Evolutionary conservation across 2,329 filamentous ascomycete species (phyloP).

Genomic region (Niveomyces coronatus): DNA sequence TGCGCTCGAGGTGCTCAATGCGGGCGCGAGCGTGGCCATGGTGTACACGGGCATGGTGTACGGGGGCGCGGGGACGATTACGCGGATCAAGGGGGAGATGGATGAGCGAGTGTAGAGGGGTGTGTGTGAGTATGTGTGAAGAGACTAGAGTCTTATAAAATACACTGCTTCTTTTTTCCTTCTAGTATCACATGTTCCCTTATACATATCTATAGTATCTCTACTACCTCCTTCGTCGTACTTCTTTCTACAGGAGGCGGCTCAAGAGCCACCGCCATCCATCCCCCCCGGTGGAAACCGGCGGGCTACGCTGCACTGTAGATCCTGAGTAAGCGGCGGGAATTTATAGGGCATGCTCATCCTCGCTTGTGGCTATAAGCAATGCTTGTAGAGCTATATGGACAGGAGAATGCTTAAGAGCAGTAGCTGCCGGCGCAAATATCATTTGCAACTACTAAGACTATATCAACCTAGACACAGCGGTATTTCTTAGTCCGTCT

Average conservation of each 20-base stretch:
- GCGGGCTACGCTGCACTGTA: too few species aligned
- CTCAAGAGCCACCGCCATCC: too few species aligned
- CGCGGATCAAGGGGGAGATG: slow-evolving; percentile 56
- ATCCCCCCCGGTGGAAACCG: too few species aligned
- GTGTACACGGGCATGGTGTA: slow-evolving; percentile 72
- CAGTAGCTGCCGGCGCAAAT: slow-evolving; percentile 29
- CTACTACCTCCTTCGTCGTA: too few species aligned
- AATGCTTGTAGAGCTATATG: slow-evolving; percentile 21
- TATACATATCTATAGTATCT: too few species aligned
- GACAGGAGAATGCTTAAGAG: slow-evolving; percentile 21
- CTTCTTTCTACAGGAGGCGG: too few species aligned
- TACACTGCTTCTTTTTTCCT: too few species aligned
- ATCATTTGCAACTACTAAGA: slow-evolving; percentile 22
- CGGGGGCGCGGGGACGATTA: slow-evolving; percentile 53
- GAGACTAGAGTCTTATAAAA: too few species aligned
- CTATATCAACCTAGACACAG: slow-evolving; percentile 16
- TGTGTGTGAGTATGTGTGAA: background rate
- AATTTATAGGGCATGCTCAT: slow-evolving; percentile 30
- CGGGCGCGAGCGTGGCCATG: slow-evolving; percentile 84
- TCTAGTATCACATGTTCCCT: too few species aligned
- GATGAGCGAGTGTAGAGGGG: slow-evolving; percentile 26
- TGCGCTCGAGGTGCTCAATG: slow-evolving; percentile 71
- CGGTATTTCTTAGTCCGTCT: slow-evolving; percentile 18
- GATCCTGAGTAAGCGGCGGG: too few species aligned
- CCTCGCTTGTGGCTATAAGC: slow-evolving; percentile 26